Conservation (phyloP, 2,329 filamentous ascomycete species). For the Sordariomycetes sp. region DNA sequence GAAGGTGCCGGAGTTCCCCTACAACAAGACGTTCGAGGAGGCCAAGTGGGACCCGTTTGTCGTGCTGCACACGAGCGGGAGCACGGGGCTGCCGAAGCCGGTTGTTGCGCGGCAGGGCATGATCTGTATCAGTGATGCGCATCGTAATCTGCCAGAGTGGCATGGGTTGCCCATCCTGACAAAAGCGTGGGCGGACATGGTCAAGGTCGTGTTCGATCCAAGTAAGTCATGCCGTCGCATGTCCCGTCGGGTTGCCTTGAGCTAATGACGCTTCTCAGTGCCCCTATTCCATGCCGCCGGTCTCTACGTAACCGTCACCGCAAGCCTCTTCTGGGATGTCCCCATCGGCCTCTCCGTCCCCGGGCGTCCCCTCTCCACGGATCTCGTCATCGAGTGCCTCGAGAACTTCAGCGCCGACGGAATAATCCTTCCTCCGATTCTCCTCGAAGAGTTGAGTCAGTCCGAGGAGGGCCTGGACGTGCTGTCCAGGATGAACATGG, state of each 20-base stretch:
- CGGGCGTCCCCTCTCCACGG: conserved; percentile 19
- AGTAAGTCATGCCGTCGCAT: neutral
- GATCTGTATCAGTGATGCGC: conserved; percentile 18
- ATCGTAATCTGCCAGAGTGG: conserved; percentile 12
- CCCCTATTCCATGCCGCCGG: conserved; percentile 25
- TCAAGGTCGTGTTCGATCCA: conserved; percentile 1
- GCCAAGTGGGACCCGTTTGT: conserved; percentile 24
- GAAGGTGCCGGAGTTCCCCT: conserved; percentile 20
- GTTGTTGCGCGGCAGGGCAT: conserved; percentile 24
- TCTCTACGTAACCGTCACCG: conserved; percentile 11
- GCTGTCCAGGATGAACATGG: conserved; percentile 18
- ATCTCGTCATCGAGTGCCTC: conserved; percentile 18
- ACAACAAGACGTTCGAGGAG: conserved; percentile 25
- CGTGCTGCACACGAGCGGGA: conserved; percentile 31
- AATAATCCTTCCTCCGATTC: conserved; percentile 19
- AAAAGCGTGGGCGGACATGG: neutral
- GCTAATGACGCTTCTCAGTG: conserved; percentile 12
- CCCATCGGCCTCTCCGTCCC: conserved; percentile 15
- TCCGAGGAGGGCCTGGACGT: conserved; percentile 14
- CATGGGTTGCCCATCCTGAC: conserved; percentile 10
- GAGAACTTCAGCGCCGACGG: conserved; percentile 13
- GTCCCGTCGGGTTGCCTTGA: neutral
- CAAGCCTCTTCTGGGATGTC: conserved; percentile 15
- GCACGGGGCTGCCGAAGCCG: conserved; percentile 31
- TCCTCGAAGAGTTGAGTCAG: conserved; percentile 28